Conservation (phyloP, 1,284 basidiomycete genomes). For the Porogramme epimiltina region DNA sequence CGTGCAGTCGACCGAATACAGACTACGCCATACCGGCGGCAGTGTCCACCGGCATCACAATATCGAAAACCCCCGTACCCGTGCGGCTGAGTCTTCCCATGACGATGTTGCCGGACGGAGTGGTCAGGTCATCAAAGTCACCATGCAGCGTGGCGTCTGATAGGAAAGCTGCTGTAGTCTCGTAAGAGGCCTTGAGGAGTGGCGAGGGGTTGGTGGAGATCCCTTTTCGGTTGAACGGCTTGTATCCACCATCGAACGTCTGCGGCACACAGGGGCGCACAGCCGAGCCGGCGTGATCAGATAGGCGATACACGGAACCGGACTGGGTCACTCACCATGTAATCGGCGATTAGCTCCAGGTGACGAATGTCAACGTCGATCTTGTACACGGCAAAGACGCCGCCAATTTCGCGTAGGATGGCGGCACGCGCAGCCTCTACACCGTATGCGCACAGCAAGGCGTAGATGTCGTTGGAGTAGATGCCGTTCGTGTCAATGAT, state of each 20-base stretch:
- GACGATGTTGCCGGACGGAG: conserved; percentile 91
- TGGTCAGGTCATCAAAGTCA: conserved; percentile 90
- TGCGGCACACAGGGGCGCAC: conserved; percentile 34
- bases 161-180: conserved; percentile 95
- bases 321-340: conserved; percentile 76
- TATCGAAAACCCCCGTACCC: conserved; percentile 90
- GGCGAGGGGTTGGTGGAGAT: conserved; percentile 92
- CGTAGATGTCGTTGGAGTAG: conserved; percentile 96
- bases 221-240: conserved; percentile 96
- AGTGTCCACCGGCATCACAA: conserved; percentile 55
- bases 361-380: conserved; percentile 96
- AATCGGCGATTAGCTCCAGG: conserved; percentile 97
- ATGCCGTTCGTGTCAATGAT: conserved; percentile 86
- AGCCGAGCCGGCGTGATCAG: conserved; percentile 9
- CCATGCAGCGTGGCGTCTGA: conserved; percentile 94
- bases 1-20: conserved; percentile 7
- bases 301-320: conserved; percentile 1
- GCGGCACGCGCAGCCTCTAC: conserved; percentile 96
- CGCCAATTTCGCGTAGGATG: conserved; percentile 89
- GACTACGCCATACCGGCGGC: conserved; percentile 12
- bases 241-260: conserved; percentile 98
- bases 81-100: conserved; percentile 82
- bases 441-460: conserved; percentile 90
- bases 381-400: conserved; percentile 96
- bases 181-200: conserved; percentile 95